These are phyloP conservation scores for Solanum sejunctum DNA, from an alignment of 257 asterid species.

Conservation along the genomic window DNA sequence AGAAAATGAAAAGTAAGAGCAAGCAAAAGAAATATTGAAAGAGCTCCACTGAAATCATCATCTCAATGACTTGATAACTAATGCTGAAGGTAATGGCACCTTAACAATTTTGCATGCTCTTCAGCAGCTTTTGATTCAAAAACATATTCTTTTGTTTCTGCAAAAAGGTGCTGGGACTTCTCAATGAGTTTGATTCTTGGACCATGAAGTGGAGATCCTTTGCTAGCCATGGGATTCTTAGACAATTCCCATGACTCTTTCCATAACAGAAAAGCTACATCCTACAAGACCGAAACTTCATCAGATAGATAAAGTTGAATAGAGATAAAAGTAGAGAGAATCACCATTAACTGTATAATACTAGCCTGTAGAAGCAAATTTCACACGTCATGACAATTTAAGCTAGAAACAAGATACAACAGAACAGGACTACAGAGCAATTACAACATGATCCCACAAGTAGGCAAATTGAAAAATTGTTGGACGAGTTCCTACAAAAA, in stretches of 20 bases:
- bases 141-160: constrained; percentile 66
- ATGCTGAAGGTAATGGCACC: constrained; percentile 20
- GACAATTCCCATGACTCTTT: constrained; percentile 88
- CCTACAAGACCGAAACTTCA: constrained; percentile 31
- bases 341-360: neutral
- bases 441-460: neutral
- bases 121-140: constrained; percentile 99
- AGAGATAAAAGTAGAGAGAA: neutral
- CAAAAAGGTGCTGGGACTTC: constrained; percentile 69
- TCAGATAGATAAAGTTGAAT: neutral
- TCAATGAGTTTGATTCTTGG: constrained; percentile 76
- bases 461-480: neutral
- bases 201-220: constrained; percentile 66
- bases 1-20: neutral
- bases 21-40: neutral
- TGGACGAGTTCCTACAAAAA: neutral
- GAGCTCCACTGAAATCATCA: neutral
- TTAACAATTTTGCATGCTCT: constrained; percentile 89
- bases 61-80: neutral
- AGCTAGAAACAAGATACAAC: neutral
- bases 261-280: constrained; percentile 74
- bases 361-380: neutral
- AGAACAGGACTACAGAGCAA: neutral
- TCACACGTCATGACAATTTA: neutral
- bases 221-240: constrained; percentile 77